Evolutionary conservation across 352 stramenopile genomes (phyloP), one percentile per base, ranked within the genome.

Genomic region (Bremia lactucae): DNA sequence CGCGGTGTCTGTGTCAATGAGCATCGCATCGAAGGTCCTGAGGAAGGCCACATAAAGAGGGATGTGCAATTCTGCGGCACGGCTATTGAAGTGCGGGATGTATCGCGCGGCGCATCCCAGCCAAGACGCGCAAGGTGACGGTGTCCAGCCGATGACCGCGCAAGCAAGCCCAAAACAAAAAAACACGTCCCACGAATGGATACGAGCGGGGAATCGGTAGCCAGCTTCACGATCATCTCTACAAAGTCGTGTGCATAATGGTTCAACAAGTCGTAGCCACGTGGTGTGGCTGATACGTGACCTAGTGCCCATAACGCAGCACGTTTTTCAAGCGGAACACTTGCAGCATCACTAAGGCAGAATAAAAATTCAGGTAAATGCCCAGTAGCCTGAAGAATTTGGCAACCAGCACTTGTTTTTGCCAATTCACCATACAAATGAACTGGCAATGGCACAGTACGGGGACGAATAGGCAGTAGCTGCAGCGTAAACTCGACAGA

Each of bases 401-500:
- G 69, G 34, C 79, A 91, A 4, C 81, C 81, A 34, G 73, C 61
- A 29, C 62, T 83, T 0, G 81, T 94, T 54, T 94, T 94, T 14
- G 76, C 78, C 7, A 94, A 59, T 28, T 94, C 81, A 4, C 81
- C 81, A 38, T 94, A 94, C 20, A 94, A 31, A 42, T 94, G 81
- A 5, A 82, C 78, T 4, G 81, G 81, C 4, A 94, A 57, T 8
- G 78, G 76, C 16, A 94, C 81, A 1, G 77, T 78, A 4, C 78
- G 74, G 16, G 81, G 77, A 29, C 80, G 76, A 41, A 87, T 52
- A 6, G 81, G 81, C 15, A 94, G 55, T 9, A 94, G 53, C 46
- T 94, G 78, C 2, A 94, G 58, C 9, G 81, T 94, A 47, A 94
- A 94, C 47, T 94, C 81, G 16, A 94, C 79, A 15, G 78, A 91